These are phyloP conservation scores for Dillenia suffruticosa DNA, from an alignment of 164 flowering plant genomes.

Conservation along the genomic window DNA sequence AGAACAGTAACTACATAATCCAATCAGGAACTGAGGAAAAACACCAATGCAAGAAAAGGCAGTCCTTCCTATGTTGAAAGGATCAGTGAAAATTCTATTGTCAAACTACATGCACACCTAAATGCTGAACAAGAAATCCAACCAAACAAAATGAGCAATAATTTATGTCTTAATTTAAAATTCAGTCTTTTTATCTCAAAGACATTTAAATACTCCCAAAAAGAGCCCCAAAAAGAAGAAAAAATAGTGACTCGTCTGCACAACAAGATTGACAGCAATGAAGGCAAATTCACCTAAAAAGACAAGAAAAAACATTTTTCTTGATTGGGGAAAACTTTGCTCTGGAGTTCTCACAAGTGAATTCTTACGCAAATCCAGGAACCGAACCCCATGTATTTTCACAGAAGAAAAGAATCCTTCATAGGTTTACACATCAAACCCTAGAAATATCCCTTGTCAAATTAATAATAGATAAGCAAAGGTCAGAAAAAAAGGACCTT, in stretches of 20 bases:
- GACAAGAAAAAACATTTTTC: no score
- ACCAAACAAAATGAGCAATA: no score
- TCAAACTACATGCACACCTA: not conserved
- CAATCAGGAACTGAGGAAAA: not conserved
- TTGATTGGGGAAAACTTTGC: not conserved
- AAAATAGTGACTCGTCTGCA: no score
- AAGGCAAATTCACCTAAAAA: no score
- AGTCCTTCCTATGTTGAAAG: constrained; percentile 2
- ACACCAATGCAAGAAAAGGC: constrained; percentile 1
- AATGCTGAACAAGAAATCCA: not conserved
- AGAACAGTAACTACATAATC: not conserved
- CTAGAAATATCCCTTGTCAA: constrained; percentile 1
- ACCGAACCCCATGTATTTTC: no score
- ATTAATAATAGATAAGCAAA: not conserved
- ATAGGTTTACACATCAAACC: constrained; percentile 11
- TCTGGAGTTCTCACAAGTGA: not conserved
- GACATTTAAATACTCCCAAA: no score
- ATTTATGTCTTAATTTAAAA: no score
- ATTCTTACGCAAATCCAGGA: not conserved
- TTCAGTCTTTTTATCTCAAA: no score
- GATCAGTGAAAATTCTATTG: not conserved
- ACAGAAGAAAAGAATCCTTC: not conserved
- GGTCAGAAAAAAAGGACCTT: constrained; percentile 2
- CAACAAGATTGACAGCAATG: no score
- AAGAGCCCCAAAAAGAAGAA: no score